Conservation (phyloP, 2,329 filamentous ascomycete genomes). For the Helotiales sp. region DNA sequence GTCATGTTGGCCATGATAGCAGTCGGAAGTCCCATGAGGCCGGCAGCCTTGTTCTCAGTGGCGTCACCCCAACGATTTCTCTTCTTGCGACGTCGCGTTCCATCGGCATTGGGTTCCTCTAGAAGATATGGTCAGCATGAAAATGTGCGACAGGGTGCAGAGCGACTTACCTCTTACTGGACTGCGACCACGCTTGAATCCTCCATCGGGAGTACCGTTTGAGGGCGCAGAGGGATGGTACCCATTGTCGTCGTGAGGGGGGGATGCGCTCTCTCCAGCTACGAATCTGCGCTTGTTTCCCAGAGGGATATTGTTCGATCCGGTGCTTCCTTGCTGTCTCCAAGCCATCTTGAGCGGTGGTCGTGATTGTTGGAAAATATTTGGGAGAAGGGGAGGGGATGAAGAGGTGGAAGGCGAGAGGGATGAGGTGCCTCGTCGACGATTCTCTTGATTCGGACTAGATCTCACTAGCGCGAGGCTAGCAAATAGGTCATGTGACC, state of each 20-base stretch:
- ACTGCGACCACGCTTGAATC: conserved; percentile 86
- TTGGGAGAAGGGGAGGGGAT: neutral
- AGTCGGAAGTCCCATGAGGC: conserved; percentile 95
- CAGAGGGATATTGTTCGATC: conserved; percentile 96
- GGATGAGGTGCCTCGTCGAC: conserved; percentile 3
- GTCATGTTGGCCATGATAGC: conserved; percentile 98
- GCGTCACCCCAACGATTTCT: conserved; percentile 98
- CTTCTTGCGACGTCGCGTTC: conserved; percentile 91
- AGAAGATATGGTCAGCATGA: conserved; percentile 28
- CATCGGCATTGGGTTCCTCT: conserved; percentile 58
- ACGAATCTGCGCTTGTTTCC: conserved; percentile 83
- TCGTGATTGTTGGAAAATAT: conserved; percentile 9
- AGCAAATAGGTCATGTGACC: neutral
- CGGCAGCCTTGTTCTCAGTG: conserved; percentile 97
- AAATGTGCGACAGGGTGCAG: neutral
- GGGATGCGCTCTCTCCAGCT: conserved; percentile 60
- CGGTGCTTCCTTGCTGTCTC: conserved; percentile 84
- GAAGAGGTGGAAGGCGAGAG: neutral
- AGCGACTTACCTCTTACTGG: conserved; percentile 74
- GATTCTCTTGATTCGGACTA: conserved; percentile 11
- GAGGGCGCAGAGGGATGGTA: conserved; percentile 37
- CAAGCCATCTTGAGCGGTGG: conserved; percentile 58
- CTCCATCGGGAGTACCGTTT: conserved; percentile 38
- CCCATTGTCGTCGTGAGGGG: conserved; percentile 39
- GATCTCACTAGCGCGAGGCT: neutral